Evolutionary conservation across 768 basidiomycete species (phyloP), one percentile per base, ranked within the genome.

Genomic region (Boletellus emodensis): DNA sequence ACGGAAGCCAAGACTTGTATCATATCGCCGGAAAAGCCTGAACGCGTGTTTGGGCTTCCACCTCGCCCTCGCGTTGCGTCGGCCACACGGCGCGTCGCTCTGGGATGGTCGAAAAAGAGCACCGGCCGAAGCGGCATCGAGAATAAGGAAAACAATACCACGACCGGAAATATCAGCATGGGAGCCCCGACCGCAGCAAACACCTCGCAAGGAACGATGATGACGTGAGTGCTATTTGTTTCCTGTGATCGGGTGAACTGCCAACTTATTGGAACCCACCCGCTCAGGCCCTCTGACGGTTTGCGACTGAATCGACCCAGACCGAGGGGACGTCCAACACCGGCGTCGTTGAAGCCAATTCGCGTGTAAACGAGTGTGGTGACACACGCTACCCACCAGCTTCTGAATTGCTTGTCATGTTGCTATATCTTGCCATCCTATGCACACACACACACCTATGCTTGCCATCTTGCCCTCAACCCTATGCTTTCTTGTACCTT

Each of bases 61-160:
- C 43, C 69, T 6, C 78, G 82, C 10, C 75, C 83, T 14, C 72
- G 79, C 22, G 79, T 82, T 40, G 75, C 70, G 3, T 83, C 82
- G 0, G 74, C 71, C n/a, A 72, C 79, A 0, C 73, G 83, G 12
- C 74, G 84, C n/a, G 73, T 71, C 0, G 78, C 79, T 0, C 71
- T 81, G 1, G 86, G 85, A 2, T 82, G 78, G 82, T 69, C 81
- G 37, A 88, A 87, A 69, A 78, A 81, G 33, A 80, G 75, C 56
- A 72, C 68, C 0, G 78, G 76, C 28, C 66, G 83, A 72, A 67
- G 68, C 62, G 51, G 78, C 66, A 45, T 72, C 61, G 83, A 80
- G 51, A 78, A 78, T 56, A 79, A 84, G 63, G 81, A 84, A 65
- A 83, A 82, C 26, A 64, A 61, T 38, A 48, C 20, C 20, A 20